These are phyloP conservation scores for Cryphonectria parasitica DNA, from an alignment of 2,329 filamentous ascomycete species.

Conservation along the genomic window DNA sequence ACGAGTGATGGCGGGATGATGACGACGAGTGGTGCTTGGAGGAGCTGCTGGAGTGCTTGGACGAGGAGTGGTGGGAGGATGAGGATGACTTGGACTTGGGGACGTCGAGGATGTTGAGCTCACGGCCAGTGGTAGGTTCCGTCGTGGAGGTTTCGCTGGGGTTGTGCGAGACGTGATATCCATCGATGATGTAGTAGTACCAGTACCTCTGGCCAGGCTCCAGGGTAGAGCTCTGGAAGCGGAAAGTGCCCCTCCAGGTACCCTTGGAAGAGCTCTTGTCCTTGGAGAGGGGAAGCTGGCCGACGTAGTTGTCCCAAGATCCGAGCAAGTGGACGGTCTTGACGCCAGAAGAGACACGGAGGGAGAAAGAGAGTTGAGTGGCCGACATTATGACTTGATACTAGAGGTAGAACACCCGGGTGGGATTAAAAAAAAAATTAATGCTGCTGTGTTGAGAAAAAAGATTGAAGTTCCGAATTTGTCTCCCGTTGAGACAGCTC, in stretches of 20 bases:
- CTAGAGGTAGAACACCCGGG: slow-evolving; percentile 35
- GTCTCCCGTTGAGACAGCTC: slow-evolving; percentile 22
- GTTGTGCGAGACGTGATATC: slow-evolving; percentile 97
- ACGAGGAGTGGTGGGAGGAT: slow-evolving; percentile 46
- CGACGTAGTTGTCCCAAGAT: slow-evolving; percentile 97
- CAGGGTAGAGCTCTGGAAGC: slow-evolving; percentile 86
- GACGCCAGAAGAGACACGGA: slow-evolving; percentile 93
- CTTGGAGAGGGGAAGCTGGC: slow-evolving; percentile 92
- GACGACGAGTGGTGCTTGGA: slow-evolving; percentile 44
- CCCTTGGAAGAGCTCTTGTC: slow-evolving; percentile 84
- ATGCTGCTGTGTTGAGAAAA: slow-evolving; percentile 34
- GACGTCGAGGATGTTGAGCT: slow-evolving; percentile 96
- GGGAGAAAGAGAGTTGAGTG: slow-evolving; percentile 92
- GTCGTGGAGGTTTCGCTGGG: slow-evolving; percentile 85
- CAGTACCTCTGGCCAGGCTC: slow-evolving; percentile 93
- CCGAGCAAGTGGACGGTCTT: slow-evolving; percentile 97
- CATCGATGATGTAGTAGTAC: slow-evolving; percentile 99
- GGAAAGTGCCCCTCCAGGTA: slow-evolving; percentile 94
- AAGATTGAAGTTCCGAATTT: slow-evolving; percentile 42
- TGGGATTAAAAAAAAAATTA: slow-evolving; percentile 37
- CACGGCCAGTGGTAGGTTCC: slow-evolving; percentile 95
- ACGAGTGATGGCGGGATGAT: slow-evolving; percentile 44
- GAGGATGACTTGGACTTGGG: slow-evolving; percentile 60
- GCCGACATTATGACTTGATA: slow-evolving; percentile 72
- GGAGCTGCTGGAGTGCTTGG: slow-evolving; percentile 51